phyloP scores from a whole-genome alignment of 1,139 yeast genomes.

The Saccharomyces hybrid region DNA sequence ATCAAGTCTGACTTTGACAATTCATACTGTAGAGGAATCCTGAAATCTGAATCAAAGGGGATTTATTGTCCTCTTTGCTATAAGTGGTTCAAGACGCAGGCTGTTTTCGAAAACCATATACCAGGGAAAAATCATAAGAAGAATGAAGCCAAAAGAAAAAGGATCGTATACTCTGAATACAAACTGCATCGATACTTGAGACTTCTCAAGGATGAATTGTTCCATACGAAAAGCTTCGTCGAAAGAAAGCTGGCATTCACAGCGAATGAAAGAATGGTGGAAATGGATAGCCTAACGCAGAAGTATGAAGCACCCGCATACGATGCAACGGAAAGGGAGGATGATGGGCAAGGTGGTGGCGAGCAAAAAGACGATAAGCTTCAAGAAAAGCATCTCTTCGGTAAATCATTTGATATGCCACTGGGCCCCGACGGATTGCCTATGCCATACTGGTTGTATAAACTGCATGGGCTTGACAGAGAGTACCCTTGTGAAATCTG shows the following conservation, averaged over 20 bases:
- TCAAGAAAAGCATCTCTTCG: conserved; percentile 22
- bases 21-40: conserved; percentile 7
- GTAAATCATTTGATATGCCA: conserved; percentile 55
- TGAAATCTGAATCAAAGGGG: conserved; percentile 28
- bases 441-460: conserved; percentile 89
- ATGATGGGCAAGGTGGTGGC: conserved; percentile 17
- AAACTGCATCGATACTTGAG: conserved; percentile 17
- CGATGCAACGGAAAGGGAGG: conserved; percentile 20
- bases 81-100: conserved; percentile 51
- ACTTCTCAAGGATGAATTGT: conserved; percentile 13
- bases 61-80: conserved; percentile 60
- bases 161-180: conserved; percentile 19
- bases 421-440: conserved; percentile 86
- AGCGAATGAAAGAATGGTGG: conserved; percentile 31
- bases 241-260: conserved; percentile 67
- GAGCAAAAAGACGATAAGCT: conserved; percentile 17
- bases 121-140: conserved; percentile 70
- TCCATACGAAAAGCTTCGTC: conserved; percentile 49
- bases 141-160: conserved; percentile 30
- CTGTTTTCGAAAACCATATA: conserved; percentile 65
- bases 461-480: conserved; percentile 75
- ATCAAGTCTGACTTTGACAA: conserved; percentile 34
- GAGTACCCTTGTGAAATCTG: conserved; percentile 80
- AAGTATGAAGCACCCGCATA: conserved; percentile 29
- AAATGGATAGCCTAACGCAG: conserved; percentile 52